These are phyloP conservation scores for Pythium grandisporangium DNA, from an alignment of 352 stramenopile species.

Conservation along the genomic window DNA sequence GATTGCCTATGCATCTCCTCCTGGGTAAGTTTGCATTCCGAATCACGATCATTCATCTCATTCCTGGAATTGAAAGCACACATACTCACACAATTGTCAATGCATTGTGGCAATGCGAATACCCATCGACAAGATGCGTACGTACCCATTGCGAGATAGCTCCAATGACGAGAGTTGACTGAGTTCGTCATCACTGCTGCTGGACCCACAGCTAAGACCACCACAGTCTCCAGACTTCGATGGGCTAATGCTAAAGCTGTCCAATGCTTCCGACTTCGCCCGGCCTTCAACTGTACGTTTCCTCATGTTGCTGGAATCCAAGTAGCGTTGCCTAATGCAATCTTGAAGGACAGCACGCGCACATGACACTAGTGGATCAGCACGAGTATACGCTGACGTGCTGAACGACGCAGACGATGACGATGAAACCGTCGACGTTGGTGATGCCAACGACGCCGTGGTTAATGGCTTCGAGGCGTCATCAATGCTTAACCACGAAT, in stretches of 20 bases:
- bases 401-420: constrained; percentile 26
- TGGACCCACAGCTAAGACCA: constrained; percentile 20
- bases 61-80: constrained; percentile 8
- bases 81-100: background rate
- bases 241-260: constrained; percentile 18
- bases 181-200: constrained; percentile 76
- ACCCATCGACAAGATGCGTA: constrained; percentile 1
- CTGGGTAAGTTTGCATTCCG: constrained; percentile 39
- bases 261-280: constrained; percentile 19
- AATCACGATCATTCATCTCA: constrained; percentile 30
- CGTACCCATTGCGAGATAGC: constrained; percentile 45
- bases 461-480: no score
- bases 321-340: constrained; percentile 50
- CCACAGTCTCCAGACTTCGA: constrained; percentile 33
- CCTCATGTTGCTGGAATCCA: constrained; percentile 40
- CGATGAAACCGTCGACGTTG: constrained; percentile 29
- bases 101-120: no score
- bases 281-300: constrained; percentile 63
- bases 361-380: constrained; percentile 50
- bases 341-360: constrained; percentile 59
- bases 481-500: no score
- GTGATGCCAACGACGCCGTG: no score
- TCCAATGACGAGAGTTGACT: constrained; percentile 63
- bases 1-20: constrained; percentile 61
- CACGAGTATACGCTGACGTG: constrained; percentile 23